phyloP scores from a whole-genome alignment of 176 grass and related monocot genomes.

The Lolium rigidum region DNA sequence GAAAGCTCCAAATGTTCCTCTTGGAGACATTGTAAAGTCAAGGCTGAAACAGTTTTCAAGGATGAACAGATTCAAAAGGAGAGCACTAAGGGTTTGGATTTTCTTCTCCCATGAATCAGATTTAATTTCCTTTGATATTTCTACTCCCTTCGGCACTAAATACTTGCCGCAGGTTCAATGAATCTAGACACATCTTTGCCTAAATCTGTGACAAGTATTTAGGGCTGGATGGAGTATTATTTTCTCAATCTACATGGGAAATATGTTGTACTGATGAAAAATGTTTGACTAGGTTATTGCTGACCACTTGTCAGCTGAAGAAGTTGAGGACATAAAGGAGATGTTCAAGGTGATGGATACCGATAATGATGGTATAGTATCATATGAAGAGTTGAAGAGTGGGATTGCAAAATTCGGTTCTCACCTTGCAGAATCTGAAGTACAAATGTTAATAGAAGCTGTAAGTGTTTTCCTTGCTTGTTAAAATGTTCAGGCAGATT shows the following conservation, averaged over 20 bases:
- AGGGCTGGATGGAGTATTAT: not conserved
- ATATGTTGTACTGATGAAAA: slow-evolving; percentile 24
- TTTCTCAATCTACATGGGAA: not conserved
- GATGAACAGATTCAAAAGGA: slow-evolving; percentile 99
- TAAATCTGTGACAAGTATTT: too few relatives aligned
- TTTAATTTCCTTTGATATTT: not conserved
- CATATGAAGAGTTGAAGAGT: slow-evolving; percentile 78
- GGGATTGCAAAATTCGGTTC: slow-evolving; percentile 74
- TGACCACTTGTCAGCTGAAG: slow-evolving; percentile 79
- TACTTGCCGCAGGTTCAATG: too few relatives aligned
- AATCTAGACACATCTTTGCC: too few relatives aligned
- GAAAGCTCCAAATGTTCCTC: slow-evolving; percentile 98
- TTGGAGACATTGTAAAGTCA: slow-evolving; percentile 98
- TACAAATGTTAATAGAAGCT: slow-evolving; percentile 87
- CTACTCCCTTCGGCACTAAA: not conserved
- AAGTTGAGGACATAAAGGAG: slow-evolving; percentile 91
- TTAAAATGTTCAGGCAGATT: slow-evolving; percentile 19
- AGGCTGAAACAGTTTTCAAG: slow-evolving; percentile 99
- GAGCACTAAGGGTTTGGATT: slow-evolving; percentile 82
- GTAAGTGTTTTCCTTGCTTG: slow-evolving; percentile 53
- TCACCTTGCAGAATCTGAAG: slow-evolving; percentile 80
- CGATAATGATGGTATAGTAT: slow-evolving; percentile 73
- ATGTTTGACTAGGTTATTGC: slow-evolving; percentile 71
- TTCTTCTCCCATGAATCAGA: not conserved
- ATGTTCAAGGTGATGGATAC: slow-evolving; percentile 90